Evolutionary conservation across 345 rosid genomes (phyloP).

Genomic region (Boechera stricta): DNA sequence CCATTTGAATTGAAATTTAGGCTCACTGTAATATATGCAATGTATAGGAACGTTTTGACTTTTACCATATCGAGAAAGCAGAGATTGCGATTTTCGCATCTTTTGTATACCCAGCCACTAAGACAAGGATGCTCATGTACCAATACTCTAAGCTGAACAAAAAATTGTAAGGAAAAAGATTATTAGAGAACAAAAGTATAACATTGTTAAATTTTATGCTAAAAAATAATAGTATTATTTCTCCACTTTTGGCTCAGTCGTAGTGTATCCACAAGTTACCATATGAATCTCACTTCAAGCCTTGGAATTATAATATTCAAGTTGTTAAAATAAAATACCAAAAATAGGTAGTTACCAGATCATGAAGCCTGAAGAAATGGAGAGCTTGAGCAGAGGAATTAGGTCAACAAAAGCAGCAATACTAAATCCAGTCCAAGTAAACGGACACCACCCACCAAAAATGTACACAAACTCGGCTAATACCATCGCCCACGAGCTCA

Average conservation of each 20-base stretch:
- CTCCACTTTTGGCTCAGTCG: not conserved
- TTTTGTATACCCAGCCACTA: conserved; percentile 60
- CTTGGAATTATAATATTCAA: not conserved
- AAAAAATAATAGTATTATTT: too few relatives aligned
- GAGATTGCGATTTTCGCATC: conserved; percentile 58
- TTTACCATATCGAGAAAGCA: conserved; percentile 61
- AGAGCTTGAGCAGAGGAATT: conserved; percentile 61
- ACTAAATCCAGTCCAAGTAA: conserved; percentile 73
- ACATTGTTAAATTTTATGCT: not conserved
- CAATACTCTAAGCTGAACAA: conserved; percentile 58
- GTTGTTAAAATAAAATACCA: not conserved
- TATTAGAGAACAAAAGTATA: not conserved
- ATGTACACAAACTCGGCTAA: conserved; percentile 57
- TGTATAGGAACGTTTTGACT: conserved; percentile 1
- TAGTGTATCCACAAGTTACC: not conserved
- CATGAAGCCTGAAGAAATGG: conserved; percentile 69
- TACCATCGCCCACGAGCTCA: conserved; percentile 50
- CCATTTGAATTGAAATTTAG: not conserved
- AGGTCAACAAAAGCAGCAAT: conserved; percentile 54
- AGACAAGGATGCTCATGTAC: conserved; percentile 60
- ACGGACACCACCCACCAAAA: conserved; percentile 72
- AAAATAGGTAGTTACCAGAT: conserved; percentile 48
- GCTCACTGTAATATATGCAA: not conserved
- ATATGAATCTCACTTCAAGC: not conserved
- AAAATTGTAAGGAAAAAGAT: not conserved